Conservation (phyloP, 2,329 filamentous ascomycete species). For the Venturia nashicola region DNA sequence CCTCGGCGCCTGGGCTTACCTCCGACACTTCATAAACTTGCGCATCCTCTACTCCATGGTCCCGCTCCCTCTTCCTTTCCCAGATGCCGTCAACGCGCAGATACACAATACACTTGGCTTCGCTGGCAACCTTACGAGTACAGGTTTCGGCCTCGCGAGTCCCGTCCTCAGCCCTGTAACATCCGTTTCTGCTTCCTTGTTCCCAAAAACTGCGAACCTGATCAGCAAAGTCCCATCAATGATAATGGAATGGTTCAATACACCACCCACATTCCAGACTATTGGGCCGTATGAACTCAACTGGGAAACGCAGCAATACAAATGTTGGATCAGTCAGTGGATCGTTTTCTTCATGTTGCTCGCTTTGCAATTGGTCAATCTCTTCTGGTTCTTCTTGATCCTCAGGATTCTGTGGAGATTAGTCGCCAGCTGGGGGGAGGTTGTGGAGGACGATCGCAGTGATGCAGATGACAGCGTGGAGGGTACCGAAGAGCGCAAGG, state of each 20-base stretch:
- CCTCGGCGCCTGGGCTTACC: slow-evolving; percentile 75
- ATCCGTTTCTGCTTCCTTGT: not conserved
- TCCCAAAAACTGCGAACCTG: slow-evolving; percentile 2
- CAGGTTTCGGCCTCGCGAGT: not conserved
- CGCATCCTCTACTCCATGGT: slow-evolving; percentile 64
- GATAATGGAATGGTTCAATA: slow-evolving; percentile 4
- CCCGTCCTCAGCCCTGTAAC: not conserved
- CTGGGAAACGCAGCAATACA: slow-evolving; percentile 68
- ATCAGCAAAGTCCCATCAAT: not conserved
- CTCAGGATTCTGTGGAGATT: slow-evolving; percentile 63
- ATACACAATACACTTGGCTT: not conserved
- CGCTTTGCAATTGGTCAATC: slow-evolving; percentile 59
- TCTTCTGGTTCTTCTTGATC: slow-evolving; percentile 75
- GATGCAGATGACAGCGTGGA: slow-evolving; percentile 55
- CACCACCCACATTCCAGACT: slow-evolving; percentile 48
- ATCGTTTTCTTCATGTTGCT: slow-evolving; percentile 56
- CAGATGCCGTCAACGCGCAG: slow-evolving; percentile 6
- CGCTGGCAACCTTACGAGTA: not conserved
- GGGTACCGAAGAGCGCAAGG: slow-evolving; percentile 16
- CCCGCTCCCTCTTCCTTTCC: slow-evolving; percentile 11
- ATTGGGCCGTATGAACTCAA: slow-evolving; percentile 64
- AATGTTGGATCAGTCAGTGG: slow-evolving; percentile 56
- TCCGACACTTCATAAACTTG: slow-evolving; percentile 76
- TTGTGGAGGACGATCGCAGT: slow-evolving; percentile 58
- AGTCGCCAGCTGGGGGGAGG: slow-evolving; percentile 39